Evolutionary conservation across 768 basidiomycete species (phyloP).

Genomic region (Amanita jacksonii): DNA sequence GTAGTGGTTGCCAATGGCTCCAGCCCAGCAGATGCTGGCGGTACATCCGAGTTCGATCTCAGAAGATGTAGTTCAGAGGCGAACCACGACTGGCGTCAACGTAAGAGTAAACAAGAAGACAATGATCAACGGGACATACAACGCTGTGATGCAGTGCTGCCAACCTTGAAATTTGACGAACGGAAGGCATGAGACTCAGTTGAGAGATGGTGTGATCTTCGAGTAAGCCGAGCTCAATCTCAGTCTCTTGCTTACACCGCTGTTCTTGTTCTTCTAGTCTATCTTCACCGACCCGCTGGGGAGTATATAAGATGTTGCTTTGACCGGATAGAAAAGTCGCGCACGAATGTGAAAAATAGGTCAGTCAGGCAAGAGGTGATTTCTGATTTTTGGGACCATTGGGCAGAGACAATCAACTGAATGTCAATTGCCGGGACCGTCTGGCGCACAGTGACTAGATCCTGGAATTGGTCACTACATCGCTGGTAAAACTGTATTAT

Average conservation of each 20-base stretch:
- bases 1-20: conserved; percentile 42
- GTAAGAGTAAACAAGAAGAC: conserved; percentile 3
- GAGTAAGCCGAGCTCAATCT: conserved; percentile 64
- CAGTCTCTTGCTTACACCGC: conserved; percentile 68
- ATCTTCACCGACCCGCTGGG: not conserved
- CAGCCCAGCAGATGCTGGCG: conserved; percentile 41
- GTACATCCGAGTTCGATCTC: conserved; percentile 53
- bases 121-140: conserved; percentile 35
- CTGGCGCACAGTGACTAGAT: conserved; percentile 41
- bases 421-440: conserved; percentile 29
- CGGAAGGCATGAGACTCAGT: conserved; percentile 60
- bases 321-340: conserved; percentile 14
- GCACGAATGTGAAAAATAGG: conserved; percentile 43
- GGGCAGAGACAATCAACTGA: conserved; percentile 48
- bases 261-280: conserved; percentile 30
- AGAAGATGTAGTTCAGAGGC: conserved; percentile 58
- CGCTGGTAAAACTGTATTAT: conserved; percentile 95
- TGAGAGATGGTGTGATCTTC: conserved; percentile 43
- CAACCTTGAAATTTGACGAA: conserved; percentile 63
- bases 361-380: conserved; percentile 66
- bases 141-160: conserved; percentile 81
- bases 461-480: conserved; percentile 82
- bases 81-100: conserved; percentile 67
- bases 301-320: not conserved
- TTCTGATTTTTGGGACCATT: conserved; percentile 84